Percentiles rank a stretch among this genome's conserved stretches.
These are phyloP conservation scores for Vicia villosa DNA, from an alignment of 306 rosid species.

Conservation along the genomic window DNA sequence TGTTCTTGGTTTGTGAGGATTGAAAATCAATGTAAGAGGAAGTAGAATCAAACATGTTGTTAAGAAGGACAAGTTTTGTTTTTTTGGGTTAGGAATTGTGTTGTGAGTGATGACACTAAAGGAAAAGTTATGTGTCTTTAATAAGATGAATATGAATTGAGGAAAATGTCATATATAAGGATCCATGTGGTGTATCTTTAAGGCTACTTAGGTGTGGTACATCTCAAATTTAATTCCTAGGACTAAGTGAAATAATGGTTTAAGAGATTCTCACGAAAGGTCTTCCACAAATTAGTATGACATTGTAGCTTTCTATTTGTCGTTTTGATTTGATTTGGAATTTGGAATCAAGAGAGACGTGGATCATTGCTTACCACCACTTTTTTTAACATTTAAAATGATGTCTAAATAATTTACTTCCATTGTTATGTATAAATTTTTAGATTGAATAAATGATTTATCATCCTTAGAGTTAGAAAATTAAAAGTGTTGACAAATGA, in stretches of 20 bases:
- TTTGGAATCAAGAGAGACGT: conserved; percentile 6
- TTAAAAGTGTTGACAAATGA: too few species aligned
- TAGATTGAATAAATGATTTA: too few species aligned
- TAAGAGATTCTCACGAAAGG: conserved; percentile 10
- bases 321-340: background rate
- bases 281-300: conserved; percentile 41
- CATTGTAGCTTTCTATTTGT: conserved; percentile 23
- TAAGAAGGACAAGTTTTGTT: background rate
- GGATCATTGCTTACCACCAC: conserved; percentile 26
- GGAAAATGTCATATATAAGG: too few species aligned
- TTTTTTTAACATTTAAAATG: background rate
- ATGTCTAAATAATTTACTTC: too few species aligned
- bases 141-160: too few species aligned
- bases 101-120: background rate
- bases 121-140: too few species aligned
- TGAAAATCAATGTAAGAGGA: background rate
- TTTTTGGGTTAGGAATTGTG: background rate
- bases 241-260: conserved; percentile 16
- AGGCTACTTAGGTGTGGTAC: conserved; percentile 3
- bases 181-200: background rate
- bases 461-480: too few species aligned
- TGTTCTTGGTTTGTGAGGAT: conserved; percentile 4
- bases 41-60: conserved; percentile 34
- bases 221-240: conserved; percentile 37
- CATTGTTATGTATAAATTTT: too few species aligned